phyloP scores from a whole-genome alignment of 805 yeast genomes.

The Kluyveromyces nonfermentans region DNA sequence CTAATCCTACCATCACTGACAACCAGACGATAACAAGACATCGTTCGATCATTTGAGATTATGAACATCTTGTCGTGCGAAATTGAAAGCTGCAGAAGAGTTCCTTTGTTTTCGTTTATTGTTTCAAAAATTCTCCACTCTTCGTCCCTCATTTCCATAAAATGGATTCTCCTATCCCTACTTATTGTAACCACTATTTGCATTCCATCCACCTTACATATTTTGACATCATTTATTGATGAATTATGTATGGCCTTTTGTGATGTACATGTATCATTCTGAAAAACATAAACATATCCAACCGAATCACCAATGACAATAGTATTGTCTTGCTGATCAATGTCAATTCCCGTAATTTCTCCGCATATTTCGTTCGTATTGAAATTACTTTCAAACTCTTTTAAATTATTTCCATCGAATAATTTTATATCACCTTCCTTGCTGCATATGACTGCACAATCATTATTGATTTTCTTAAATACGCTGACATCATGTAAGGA shows the following conservation, averaged over 20 bases:
- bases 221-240: constrained; percentile 37
- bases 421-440: constrained; percentile 33
- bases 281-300: constrained; percentile 21
- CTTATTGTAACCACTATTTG: constrained; percentile 40
- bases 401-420: constrained; percentile 14
- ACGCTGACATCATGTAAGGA: constrained; percentile 27
- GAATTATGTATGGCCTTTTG: constrained; percentile 43
- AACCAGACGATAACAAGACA: constrained; percentile 40
- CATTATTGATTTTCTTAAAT: constrained; percentile 27
- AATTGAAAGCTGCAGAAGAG: constrained; percentile 33
- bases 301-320: constrained; percentile 46
- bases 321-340: constrained; percentile 19
- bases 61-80: constrained; percentile 32
- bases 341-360: constrained; percentile 35
- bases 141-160: constrained; percentile 29
- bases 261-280: constrained; percentile 14
- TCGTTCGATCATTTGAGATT: constrained; percentile 53
- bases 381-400: constrained; percentile 6
- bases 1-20: constrained; percentile 15
- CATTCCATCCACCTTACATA: constrained; percentile 23
- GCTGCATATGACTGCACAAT: constrained; percentile 34
- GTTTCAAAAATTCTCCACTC: constrained; percentile 52
- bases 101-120: constrained; percentile 48
- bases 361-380: constrained; percentile 14
- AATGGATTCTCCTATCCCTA: constrained; percentile 55